Evolutionary conservation across 106 monocot genomes (phyloP).

Genomic region (Cymbidium sinense): DNA sequence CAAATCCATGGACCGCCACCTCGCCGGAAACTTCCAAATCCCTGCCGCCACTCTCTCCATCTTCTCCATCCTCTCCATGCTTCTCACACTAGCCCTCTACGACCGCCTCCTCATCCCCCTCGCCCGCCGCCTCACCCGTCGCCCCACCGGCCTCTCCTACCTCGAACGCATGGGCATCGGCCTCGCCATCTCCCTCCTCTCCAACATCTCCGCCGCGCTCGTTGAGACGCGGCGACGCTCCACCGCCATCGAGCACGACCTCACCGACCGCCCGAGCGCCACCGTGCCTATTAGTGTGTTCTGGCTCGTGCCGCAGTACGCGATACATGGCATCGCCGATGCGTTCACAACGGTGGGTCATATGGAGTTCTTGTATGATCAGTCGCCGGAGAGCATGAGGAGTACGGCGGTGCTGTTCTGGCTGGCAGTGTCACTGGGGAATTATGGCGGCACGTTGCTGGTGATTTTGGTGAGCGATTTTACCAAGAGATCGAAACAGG

Average conservation of each 20-base stretch:
- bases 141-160: slow-evolving; percentile 25
- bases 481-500: slow-evolving; percentile 6
- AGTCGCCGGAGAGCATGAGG: slow-evolving; percentile 43
- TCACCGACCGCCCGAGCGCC: slow-evolving; percentile 11
- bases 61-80: slow-evolving; percentile 21
- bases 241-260: slow-evolving; percentile 17
- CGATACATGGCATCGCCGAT: slow-evolving; percentile 25
- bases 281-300: slow-evolving; percentile 22
- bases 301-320: slow-evolving; percentile 47
- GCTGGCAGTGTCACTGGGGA: slow-evolving; percentile 22
- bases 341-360: slow-evolving; percentile 30
- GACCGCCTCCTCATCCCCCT: slow-evolving; percentile 34
- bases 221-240: slow-evolving; percentile 19
- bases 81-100: slow-evolving; percentile 27
- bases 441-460: slow-evolving; percentile 21
- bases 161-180: slow-evolving; percentile 35
- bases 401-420: slow-evolving; percentile 32
- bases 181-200: slow-evolving; percentile 15
- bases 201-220: slow-evolving; percentile 16
- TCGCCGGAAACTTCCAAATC: slow-evolving; percentile 19
- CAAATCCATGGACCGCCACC: slow-evolving; percentile 40
- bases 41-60: slow-evolving; percentile 26
- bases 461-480: slow-evolving; percentile 20
- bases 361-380: slow-evolving; percentile 38
- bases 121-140: slow-evolving; percentile 26